Evolutionary conservation across 306 rosid genomes (phyloP), one percentile per base, ranked within the genome.

Genomic region (Glycyrrhiza uralensis): DNA sequence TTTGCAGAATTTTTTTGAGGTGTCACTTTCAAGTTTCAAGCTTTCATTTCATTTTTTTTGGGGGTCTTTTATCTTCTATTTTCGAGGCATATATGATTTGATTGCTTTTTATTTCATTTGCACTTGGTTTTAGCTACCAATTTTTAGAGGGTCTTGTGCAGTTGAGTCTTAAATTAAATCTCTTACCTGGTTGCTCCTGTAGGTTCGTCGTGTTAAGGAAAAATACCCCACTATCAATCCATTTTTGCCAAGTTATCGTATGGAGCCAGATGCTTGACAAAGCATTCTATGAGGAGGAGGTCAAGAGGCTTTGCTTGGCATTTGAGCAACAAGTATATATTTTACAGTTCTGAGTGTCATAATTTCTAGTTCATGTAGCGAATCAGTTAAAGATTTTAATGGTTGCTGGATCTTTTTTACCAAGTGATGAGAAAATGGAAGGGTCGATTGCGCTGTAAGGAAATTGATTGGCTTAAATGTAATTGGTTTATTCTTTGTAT

Each of bases 261-360:
- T 76, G 97, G 80, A 94, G 96, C 67, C 96, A 94, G 83, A 86
- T 89, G 97, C 97, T 94, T 62, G 99, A 94, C 83, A 91, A 91
- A 87, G 93, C 97, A 77, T 94, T 94, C 90, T 91, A 94, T 58
- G 98, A 92, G 84, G 98, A 92, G 91, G 98, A 92, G 82, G 96
- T 92, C 87, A 92, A 92, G 81, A 87, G 95, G 85, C 96, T 86
- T 49, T 92, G 98, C 85, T 62, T 92, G 74, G 86, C 98, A 26
- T 92, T 86, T 79, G 96, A 92, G 76, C 98, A 92, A 85, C 98
- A 92, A 96, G 98, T 89, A 45, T 64, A 76, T 13, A 19, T 50
- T 24, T 24, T 2, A 52, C 71, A 50, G 2, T 46, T 63, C 3
- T 47, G 20, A 24, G 22, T 2, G 22, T 67, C 9, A 20, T 17